These are phyloP conservation scores for Zopfia rhizophila DNA, from an alignment of 2,329 filamentous ascomycete genomes.

Conservation along the genomic window DNA sequence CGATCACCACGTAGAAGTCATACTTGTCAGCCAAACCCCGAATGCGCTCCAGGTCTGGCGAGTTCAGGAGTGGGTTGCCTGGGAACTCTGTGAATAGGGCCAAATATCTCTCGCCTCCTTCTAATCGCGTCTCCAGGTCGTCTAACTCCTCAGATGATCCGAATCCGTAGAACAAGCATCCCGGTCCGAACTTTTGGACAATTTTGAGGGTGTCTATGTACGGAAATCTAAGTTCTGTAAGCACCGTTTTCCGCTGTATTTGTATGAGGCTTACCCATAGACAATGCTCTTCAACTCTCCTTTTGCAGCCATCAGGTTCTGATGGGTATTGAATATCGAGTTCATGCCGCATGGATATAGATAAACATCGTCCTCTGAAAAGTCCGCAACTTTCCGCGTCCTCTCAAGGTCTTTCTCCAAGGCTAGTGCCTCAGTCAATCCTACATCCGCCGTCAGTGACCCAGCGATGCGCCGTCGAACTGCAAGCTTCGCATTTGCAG, in stretches of 20 bases:
- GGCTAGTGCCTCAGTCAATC: slow-evolving; percentile 70
- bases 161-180: slow-evolving; percentile 87
- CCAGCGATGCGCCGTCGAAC: slow-evolving; percentile 90
- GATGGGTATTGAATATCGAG: slow-evolving; percentile 89
- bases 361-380: slow-evolving; percentile 88
- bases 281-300: slow-evolving; percentile 80
- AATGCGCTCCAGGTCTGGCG: slow-evolving; percentile 86
- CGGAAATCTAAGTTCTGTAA: slow-evolving; percentile 69
- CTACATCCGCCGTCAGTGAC: slow-evolving; percentile 77
- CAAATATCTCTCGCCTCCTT: slow-evolving; percentile 78
- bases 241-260: background rate
- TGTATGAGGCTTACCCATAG: slow-evolving; percentile 69
- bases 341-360: slow-evolving; percentile 94
- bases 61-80: slow-evolving; percentile 86
- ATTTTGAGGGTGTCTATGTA: slow-evolving; percentile 98
- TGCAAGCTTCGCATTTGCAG: slow-evolving; percentile 83
- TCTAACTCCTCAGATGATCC: slow-evolving; percentile 82
- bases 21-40: slow-evolving; percentile 81
- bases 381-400: slow-evolving; percentile 63
- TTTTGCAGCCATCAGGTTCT: slow-evolving; percentile 72
- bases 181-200: slow-evolving; percentile 91
- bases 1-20: slow-evolving; percentile 89
- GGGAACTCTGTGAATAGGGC: slow-evolving; percentile 95
- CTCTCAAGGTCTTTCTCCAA: slow-evolving; percentile 56
- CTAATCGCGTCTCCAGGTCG: slow-evolving; percentile 78